Base-by-base conservation (phyloP, 2,329 filamentous ascomycete species). In the Trichothecium sympodiale region DNA sequence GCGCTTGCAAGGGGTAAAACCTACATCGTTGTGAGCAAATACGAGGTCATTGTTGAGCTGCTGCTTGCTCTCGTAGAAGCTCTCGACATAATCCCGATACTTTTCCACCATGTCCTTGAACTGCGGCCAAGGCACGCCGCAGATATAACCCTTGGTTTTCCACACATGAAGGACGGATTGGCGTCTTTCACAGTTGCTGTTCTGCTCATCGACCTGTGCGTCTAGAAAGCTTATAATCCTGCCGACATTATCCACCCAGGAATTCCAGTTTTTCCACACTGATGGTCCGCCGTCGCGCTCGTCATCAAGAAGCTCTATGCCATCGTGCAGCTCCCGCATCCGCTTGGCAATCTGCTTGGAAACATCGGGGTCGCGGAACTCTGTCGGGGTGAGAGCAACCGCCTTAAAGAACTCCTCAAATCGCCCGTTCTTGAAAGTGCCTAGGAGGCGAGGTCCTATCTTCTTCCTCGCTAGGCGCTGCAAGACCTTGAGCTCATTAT, bases 1-100 rank as follows among this genome's bases (percentile, higher is more conserved):
- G 14, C 13, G 8, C 16, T 29, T 15, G 16, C 15, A 29, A 33
- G n/a, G 27, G 17, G 18, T 10, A 20, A 6, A 31, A 60, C 81
- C 64, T 60, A 93, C 87, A 69, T 98, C 91, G 50, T 94, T 95
- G 56, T 98, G 91, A n/a, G 87, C 85, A 66, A 98, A 98, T 0
- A 95, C 78, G 9, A 98, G 71, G 37, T 76, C 71, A 32, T 83
- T 72, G 35, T 80, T 80, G 38, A 96, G 68, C 33, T 71, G 74
- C 25, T 74, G 61, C 4, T 65, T 53, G 2, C 77, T 77, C 28
- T 81, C 82, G 55, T 88, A 91, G 48, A 76, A 72, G 28, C 72
- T 67, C 35, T 80, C 62, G n/a, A 96, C 61, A 67, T 80, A 82
- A 15, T 65, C 62, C 13, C 87, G 75, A 56, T 95, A 95, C 49